A percentile compares a stretch with the other conserved stretches of the same genome.
Conservation (phyloP, 2,329 filamentous ascomycete genomes). For the Fonsecaea erecta region DNA sequence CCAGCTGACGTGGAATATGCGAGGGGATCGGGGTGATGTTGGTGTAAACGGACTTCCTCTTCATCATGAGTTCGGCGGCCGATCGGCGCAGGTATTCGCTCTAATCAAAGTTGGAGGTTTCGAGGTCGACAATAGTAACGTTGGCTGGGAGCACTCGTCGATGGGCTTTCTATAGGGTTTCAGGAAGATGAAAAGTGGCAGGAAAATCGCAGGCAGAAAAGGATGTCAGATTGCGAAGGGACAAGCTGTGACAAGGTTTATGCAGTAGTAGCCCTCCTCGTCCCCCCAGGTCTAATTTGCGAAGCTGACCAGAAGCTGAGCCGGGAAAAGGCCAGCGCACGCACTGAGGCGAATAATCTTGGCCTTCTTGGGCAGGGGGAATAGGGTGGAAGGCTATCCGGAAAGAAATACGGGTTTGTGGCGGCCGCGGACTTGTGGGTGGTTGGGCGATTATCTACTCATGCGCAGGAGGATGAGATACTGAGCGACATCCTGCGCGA, state of each 20-base stretch:
- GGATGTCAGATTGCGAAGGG: conserved; percentile 20
- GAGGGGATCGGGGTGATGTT: conserved; percentile 73
- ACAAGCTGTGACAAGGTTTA: conserved; percentile 16
- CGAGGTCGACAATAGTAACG: not conserved
- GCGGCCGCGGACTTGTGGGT: not conserved
- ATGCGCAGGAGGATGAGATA: not conserved
- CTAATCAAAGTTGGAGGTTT: not conserved
- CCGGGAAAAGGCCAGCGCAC: conserved; percentile 4
- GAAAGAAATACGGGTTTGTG: not conserved
- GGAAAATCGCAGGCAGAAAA: conserved; percentile 7
- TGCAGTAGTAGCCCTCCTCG: not conserved
- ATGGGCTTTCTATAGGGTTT: not conserved
- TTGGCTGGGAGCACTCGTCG: not conserved
- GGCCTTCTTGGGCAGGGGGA: not conserved
- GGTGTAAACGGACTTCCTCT: conserved; percentile 33
- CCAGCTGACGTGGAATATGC: conserved; percentile 68
- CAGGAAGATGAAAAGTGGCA: not conserved
- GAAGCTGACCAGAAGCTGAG: conserved; percentile 23
- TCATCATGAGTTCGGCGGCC: conserved; percentile 25
- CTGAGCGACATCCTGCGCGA: not conserved
- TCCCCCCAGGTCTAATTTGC: conserved; percentile 15
- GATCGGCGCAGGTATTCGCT: not conserved
- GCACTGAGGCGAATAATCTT: not conserved
- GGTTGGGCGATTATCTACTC: not conserved
- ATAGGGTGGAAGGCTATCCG: not conserved